Percentiles rank a stretch among this genome's conserved stretches.
Conservation (phyloP, 768 basidiomycete genomes). For the Hemileccinum rubropunctum region DNA sequence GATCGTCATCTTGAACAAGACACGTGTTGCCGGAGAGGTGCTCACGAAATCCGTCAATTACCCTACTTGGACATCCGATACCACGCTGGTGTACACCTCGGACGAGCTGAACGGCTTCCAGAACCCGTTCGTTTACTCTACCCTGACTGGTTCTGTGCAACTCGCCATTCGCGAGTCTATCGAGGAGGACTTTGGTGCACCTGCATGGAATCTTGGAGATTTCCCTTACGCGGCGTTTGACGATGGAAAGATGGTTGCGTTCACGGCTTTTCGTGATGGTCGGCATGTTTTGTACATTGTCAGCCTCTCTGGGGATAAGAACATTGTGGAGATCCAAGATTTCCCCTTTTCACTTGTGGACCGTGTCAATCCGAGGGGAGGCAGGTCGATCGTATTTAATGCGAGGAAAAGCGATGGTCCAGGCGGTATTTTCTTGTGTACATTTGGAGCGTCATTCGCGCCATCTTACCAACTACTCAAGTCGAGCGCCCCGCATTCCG, state of each 20-base stretch:
- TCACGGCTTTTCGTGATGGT: constrained; percentile 33
- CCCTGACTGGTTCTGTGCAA: constrained; percentile 26
- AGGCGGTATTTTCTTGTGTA: constrained; percentile 30
- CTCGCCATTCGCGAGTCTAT: constrained; percentile 40
- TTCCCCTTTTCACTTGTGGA: constrained; percentile 34
- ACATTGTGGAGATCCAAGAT: constrained; percentile 22
- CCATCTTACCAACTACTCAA: constrained; percentile 22
- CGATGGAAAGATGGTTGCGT: constrained; percentile 25
- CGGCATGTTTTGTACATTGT: constrained; percentile 35
- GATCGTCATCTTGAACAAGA: constrained; percentile 36
- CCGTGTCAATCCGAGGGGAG: constrained; percentile 23
- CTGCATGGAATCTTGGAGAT: constrained; percentile 53
- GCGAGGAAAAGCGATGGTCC: constrained; percentile 33
- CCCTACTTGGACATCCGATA: constrained; percentile 57
- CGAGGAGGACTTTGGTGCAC: constrained; percentile 53
- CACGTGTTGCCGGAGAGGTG: constrained; percentile 50
- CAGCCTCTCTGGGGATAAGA: constrained; percentile 23
- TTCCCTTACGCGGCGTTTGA: constrained; percentile 48
- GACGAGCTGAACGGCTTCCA: constrained; percentile 60
- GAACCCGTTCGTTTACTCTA: constrained; percentile 61
- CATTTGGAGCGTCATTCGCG: constrained; percentile 22
- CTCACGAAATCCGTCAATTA: constrained; percentile 53
- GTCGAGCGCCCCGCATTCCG: constrained; percentile 21
- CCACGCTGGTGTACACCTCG: constrained; percentile 58
- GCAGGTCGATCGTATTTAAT: constrained; percentile 31